Evolutionary conservation across 495 filamentous ascomycete species (phyloP), one percentile per base, ranked within the genome.

Genomic region (Chaetomium fimeti): DNA sequence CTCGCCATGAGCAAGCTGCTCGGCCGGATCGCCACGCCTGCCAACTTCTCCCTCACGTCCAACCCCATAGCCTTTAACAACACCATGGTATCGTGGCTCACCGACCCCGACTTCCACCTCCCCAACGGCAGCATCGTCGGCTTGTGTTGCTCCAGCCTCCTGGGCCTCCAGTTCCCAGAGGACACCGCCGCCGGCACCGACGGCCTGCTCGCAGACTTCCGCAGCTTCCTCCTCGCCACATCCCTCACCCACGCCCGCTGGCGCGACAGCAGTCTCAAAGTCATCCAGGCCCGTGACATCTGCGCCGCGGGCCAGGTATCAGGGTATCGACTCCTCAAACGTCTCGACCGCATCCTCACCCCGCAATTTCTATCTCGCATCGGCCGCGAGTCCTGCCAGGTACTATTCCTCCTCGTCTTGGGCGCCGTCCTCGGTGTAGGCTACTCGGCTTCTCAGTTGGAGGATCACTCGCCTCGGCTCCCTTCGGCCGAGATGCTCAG

Each of bases 391-490:
- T 61, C 67, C 0, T 71, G 66, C 28, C 74, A 72, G 57, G 63
- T 73, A 6, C 54, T 74, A n/a, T 74, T 76, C 38, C 67, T 74
- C 32, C 51, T 76, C 7, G 72, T 74, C 15, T 51, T 76, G 28
- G 74, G 74, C 6, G 52, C 71, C 2, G 62, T 73, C 2, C 53
- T 76, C 22, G 72, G 70, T 0, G 55, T 74, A n/a, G 63, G 67
- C 7, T 69, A 68, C 36, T 66, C 68, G 27, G 49, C 60, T 0
- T 25, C 51, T 3, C 27, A 49, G 42, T 13, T 49, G 29, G n/a
- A 63, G 6, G 27, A 42, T 29, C 22, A 56, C 24, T 59, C 65
- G 11, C 52, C 65, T 2, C 2, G 54, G 24, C 57, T 63, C n/a
- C 56, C 66, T 0, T 52, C 53, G 15, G 29, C 43, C 24, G 63